These are phyloP conservation scores for Ogataea populi-albae DNA, from an alignment of 805 yeast genomes.

Conservation along the genomic window DNA sequence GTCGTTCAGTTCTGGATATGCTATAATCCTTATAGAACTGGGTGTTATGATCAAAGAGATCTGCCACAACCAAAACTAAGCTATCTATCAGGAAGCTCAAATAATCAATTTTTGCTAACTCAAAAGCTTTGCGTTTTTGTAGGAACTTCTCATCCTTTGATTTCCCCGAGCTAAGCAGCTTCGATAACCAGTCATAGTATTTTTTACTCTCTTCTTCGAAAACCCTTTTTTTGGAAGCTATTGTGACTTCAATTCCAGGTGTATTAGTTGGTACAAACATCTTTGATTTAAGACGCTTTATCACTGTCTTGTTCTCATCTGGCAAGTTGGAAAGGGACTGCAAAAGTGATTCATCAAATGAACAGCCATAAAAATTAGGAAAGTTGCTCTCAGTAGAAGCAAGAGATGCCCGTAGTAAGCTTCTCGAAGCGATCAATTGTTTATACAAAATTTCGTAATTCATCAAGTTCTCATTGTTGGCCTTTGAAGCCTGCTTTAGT, in stretches of 20 bases:
- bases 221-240: conserved; percentile 20
- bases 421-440: conserved; percentile 16
- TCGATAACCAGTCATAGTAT: conserved; percentile 36
- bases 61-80: conserved; percentile 16
- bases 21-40: conserved; percentile 11
- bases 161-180: conserved; percentile 33
- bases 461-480: conserved; percentile 14
- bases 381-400: conserved; percentile 8
- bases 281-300: conserved; percentile 16
- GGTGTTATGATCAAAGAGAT: conserved; percentile 15
- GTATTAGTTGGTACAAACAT: conserved; percentile 8
- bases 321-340: conserved; percentile 13
- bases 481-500: conserved; percentile 17
- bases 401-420: conserved; percentile 11
- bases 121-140: conserved; percentile 30
- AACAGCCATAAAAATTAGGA: conserved; percentile 16
- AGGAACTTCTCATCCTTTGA: conserved; percentile 33
- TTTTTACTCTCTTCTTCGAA: conserved; percentile 38
- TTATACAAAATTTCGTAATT: conserved; percentile 20
- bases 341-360: conserved; percentile 12
- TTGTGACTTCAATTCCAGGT: conserved; percentile 14
- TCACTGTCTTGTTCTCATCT: conserved; percentile 18
- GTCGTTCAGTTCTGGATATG: conserved; percentile 18
- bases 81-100: conserved; percentile 30
- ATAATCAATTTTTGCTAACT: conserved; percentile 31